These are phyloP conservation scores for Aspergillus bridgeri DNA, from an alignment of 495 filamentous ascomycete species.

Conservation along the genomic window DNA sequence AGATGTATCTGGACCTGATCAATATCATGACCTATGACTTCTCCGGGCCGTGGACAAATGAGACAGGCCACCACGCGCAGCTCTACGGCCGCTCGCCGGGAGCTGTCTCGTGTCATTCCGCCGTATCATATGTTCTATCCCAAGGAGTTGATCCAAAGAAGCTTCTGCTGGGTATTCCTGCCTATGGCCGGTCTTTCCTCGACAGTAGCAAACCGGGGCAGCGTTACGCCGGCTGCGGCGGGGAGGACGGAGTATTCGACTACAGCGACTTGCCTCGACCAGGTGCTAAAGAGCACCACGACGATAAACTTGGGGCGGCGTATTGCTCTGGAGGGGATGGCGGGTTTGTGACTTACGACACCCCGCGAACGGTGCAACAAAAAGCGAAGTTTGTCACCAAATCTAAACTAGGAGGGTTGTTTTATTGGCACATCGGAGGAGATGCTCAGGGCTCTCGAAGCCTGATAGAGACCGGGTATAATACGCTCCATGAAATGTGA, in stretches of 20 bases:
- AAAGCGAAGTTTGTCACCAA: constrained; percentile 81
- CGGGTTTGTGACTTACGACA: constrained; percentile 86
- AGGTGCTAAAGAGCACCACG: constrained; percentile 65
- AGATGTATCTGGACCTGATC: constrained; percentile 69
- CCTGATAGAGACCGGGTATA: constrained; percentile 71
- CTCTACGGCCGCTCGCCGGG: constrained; percentile 58
- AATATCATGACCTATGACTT: constrained; percentile 90
- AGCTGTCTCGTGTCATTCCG: constrained; percentile 61
- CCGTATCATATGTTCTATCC: constrained; percentile 60
- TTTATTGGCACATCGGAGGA: constrained; percentile 88
- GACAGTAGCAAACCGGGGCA: constrained; percentile 62
- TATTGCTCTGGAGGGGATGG: constrained; percentile 78
- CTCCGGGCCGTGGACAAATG: constrained; percentile 68
- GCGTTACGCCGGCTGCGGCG: constrained; percentile 58
- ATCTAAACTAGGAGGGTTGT: constrained; percentile 74
- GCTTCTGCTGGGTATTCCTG: constrained; percentile 75
- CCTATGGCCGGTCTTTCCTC: constrained; percentile 79
- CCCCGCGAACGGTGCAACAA: constrained; percentile 74
- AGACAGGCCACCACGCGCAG: constrained; percentile 76
- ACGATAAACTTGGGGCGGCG: constrained; percentile 65
- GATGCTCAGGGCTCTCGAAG: constrained; percentile 68
- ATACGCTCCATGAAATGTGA: constrained; percentile 59
- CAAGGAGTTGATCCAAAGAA: constrained; percentile 69
- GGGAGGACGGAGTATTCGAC: constrained; percentile 80
- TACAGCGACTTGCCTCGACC: constrained; percentile 73